Percentiles rank a stretch among this genome's conserved stretches.
These are phyloP conservation scores for Nicotiana obtusifolia DNA, from an alignment of 257 asterid genomes.

Conservation along the genomic window DNA sequence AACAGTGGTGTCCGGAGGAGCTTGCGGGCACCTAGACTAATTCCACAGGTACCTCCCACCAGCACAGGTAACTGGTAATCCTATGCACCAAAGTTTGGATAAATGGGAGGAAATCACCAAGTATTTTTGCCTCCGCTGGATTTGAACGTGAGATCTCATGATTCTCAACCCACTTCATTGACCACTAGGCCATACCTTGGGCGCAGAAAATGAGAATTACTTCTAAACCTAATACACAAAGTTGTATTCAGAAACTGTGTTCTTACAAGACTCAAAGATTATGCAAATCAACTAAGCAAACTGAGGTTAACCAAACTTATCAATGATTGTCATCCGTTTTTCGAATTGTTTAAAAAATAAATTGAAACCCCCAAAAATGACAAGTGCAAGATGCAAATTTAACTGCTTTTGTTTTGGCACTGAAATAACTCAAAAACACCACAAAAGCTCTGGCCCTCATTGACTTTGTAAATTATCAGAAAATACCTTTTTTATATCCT, in stretches of 20 bases:
- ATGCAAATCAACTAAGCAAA: not conserved
- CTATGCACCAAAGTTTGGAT: too few relatives aligned
- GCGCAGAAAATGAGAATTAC: not conserved
- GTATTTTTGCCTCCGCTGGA: too few relatives aligned
- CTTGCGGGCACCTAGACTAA: too few relatives aligned
- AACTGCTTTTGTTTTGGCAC: not conserved
- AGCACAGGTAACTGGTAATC: too few relatives aligned
- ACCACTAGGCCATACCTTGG: too few relatives aligned
- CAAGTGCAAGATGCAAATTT: not conserved
- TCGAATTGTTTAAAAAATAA: not conserved
- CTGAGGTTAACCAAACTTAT: not conserved
- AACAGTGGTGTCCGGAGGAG: too few relatives aligned
- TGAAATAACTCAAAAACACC: not conserved
- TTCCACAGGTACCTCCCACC: too few relatives aligned
- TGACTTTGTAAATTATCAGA: slow-evolving; percentile 2
- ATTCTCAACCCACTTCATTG: too few relatives aligned
- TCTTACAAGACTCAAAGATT: not conserved
- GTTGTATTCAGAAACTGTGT: not conserved
- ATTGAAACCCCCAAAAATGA: not conserved
- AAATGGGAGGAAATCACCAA: too few relatives aligned
- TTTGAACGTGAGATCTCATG: too few relatives aligned
- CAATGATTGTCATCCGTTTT: not conserved
- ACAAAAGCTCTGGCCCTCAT: not conserved
- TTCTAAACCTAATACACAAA: not conserved
- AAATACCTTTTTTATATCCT: not conserved